Conservation (phyloP, 2,329 filamentous ascomycete species). For the Diaporthe humulicola region DNA sequence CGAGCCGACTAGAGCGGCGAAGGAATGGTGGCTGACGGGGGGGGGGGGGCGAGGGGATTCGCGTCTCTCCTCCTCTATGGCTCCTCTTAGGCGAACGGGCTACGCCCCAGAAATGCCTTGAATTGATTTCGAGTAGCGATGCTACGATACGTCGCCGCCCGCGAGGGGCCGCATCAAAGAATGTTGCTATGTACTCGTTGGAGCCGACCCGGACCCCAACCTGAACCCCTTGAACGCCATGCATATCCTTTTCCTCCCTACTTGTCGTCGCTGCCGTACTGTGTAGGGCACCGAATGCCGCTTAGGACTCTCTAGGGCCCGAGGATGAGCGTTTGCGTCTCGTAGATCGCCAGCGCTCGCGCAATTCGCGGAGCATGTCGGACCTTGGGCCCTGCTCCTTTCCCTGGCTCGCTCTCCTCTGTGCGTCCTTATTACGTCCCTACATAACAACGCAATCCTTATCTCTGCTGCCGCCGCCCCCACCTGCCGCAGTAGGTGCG, state of each 20-base stretch:
- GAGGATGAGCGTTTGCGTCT: constrained; percentile 6
- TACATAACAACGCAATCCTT: constrained; percentile 64
- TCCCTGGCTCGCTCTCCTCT: background rate
- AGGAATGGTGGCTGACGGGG: background rate
- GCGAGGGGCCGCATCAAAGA: background rate
- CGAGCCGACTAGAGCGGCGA: background rate
- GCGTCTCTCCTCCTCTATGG: background rate
- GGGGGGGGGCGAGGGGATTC: background rate
- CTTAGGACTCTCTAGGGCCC: background rate
- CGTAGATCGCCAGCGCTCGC: background rate
- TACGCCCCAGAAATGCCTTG: background rate
- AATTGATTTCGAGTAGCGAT: constrained; percentile 23
- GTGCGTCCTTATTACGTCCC: constrained; percentile 14
- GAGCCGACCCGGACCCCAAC: background rate
- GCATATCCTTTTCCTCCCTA: background rate
- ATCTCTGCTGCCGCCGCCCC: constrained; percentile 44
- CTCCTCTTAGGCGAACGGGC: background rate
- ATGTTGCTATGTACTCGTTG: constrained; percentile 7
- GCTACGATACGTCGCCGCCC: background rate
- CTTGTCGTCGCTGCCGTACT: background rate
- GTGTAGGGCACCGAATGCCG: background rate
- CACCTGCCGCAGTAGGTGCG: constrained; percentile 44
- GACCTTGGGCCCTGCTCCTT: background rate
- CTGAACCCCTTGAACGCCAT: constrained; percentile 20
- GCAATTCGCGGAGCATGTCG: constrained; percentile 1